Conservation (phyloP, 163 green algal genomes). For the Prototheca cutis region DNA sequence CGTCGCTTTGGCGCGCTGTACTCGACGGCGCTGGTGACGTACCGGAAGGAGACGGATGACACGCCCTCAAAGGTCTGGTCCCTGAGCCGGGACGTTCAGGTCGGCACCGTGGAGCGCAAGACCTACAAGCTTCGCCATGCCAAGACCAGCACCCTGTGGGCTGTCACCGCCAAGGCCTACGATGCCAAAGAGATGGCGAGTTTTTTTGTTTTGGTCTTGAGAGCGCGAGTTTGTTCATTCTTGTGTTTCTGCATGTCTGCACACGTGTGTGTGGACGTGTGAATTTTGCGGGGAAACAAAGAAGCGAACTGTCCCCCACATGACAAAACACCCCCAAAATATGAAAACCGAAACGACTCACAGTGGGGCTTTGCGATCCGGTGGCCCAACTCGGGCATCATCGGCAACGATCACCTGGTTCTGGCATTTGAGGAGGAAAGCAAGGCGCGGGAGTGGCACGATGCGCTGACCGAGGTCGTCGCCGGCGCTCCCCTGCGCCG, state of each 20-base stretch:
- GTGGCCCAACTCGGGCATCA: constrained; percentile 1
- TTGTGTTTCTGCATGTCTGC: no score
- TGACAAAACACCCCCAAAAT: background rate
- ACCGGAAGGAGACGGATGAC: constrained; percentile 17
- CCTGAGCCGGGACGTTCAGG: constrained; percentile 1
- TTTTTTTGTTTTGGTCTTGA: no score
- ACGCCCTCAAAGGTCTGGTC: constrained; percentile 21
- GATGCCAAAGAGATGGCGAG: constrained; percentile 9
- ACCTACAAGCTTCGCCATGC: constrained; percentile 20
- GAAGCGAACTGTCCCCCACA: no score
- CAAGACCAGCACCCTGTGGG: constrained; percentile 22
- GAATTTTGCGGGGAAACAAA: no score
- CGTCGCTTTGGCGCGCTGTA: constrained; percentile 24
- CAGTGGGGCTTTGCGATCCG: constrained; percentile 3
- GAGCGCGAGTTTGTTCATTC: no score
- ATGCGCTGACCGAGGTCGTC: constrained; percentile 10
- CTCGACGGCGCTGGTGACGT: constrained; percentile 19
- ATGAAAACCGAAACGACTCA: background rate
- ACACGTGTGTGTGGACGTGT: no score
- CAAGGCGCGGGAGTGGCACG: constrained; percentile 16
- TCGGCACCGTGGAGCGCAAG: background rate
- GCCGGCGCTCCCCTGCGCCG: background rate
- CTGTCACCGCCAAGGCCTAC: constrained; percentile 20
- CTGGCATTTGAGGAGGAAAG: constrained; percentile 22
- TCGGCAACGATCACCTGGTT: constrained; percentile 10